Conservation (phyloP, 2,329 filamentous ascomycete genomes). For the Hymenoscyphus albidus region DNA sequence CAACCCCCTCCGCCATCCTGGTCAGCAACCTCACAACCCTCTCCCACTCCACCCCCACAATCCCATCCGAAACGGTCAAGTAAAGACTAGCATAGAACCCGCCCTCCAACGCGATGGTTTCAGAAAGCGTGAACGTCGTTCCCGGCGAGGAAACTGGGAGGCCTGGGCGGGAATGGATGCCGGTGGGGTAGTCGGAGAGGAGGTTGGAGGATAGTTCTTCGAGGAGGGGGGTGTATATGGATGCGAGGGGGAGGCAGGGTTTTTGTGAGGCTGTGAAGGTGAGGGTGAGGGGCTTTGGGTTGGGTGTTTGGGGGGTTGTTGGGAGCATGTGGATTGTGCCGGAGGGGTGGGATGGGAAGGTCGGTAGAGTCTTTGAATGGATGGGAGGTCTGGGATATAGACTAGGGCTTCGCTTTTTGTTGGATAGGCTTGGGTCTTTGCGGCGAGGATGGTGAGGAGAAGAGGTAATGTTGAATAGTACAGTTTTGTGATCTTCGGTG, state of each 20-base stretch:
- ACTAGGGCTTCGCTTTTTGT: not conserved
- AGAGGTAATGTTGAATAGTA: not conserved
- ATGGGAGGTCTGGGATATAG: not conserved
- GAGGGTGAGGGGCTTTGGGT: not conserved
- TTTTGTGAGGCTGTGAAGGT: not conserved
- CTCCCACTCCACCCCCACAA: not conserved
- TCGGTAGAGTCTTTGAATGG: not conserved
- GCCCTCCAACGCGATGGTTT: not conserved
- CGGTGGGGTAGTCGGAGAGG: not conserved
- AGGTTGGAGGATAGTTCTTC: not conserved
- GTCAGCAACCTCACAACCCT: not conserved
- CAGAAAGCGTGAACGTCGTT: not conserved
- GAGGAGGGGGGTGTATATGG: not conserved
- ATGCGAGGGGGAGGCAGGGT: not conserved
- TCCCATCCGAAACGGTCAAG: not conserved
- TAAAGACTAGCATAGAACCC: not conserved
- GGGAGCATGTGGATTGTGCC: slow-evolving; percentile 1
- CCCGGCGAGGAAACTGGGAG: not conserved
- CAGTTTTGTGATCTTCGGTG: not conserved
- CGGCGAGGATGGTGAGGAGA: not conserved
- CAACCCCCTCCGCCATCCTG: not conserved
- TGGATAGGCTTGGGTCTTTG: not conserved
- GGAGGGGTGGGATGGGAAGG: not conserved
- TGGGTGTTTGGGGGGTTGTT: not conserved
- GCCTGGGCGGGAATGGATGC: not conserved